Evolutionary conservation across 2,329 filamentous ascomycete genomes (phyloP).

Genomic region (Phyllosticta citribraziliensis): DNA sequence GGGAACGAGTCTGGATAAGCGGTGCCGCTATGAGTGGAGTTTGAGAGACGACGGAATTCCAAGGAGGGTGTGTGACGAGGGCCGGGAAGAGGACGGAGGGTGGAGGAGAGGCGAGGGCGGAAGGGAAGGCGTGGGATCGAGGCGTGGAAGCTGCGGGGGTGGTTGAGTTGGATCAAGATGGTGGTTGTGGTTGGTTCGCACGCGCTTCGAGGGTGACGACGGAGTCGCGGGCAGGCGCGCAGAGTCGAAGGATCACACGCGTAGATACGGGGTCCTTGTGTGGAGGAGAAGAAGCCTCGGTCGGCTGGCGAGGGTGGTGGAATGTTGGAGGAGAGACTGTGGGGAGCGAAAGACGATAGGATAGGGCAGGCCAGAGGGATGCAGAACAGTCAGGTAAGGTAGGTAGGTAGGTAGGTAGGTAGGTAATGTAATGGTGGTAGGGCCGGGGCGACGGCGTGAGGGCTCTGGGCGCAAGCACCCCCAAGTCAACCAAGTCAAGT

Average conservation of each 20-base stretch:
- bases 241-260: neutral
- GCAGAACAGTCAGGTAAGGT: neutral
- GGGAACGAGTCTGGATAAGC: neutral
- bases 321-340: neutral
- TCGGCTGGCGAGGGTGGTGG: neutral
- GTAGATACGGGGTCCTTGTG: neutral
- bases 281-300: neutral
- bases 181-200: neutral
- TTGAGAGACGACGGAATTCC: neutral
- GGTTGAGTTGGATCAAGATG: neutral
- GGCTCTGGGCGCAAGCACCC: neutral
- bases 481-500: no score
- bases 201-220: neutral
- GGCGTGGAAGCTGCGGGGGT: neutral
- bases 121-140: neutral
- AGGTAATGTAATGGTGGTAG: neutral
- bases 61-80: neutral
- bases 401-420: no score
- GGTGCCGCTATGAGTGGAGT: neutral
- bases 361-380: neutral
- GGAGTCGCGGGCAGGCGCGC: neutral
- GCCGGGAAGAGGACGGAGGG: neutral
- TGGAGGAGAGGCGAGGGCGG: neutral
- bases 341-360: neutral
- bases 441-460: neutral